Percentiles rank a stretch among this genome's conserved stretches.
Evolutionary conservation across 2,329 filamentous ascomycete genomes (phyloP).

Genomic region (Scedosporium aurantiacum): DNA sequence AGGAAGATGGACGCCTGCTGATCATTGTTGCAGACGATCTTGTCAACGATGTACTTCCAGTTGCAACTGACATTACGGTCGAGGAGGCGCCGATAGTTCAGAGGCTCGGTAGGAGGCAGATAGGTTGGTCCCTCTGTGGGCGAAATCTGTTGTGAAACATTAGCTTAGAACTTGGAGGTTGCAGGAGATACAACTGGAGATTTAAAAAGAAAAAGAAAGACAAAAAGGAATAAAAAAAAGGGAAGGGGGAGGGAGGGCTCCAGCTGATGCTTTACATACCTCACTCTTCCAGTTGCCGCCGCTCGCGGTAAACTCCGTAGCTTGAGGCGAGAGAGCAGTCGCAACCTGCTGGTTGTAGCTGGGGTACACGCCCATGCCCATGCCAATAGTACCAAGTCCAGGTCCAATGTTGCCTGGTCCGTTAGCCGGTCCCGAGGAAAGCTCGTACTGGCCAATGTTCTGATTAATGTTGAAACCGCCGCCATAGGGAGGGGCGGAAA

Average conservation of each 20-base stretch:
- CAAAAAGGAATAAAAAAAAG: slow-evolving; percentile 6
- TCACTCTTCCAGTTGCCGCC: slow-evolving; percentile 43
- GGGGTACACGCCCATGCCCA: slow-evolving; percentile 31
- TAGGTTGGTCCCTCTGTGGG: slow-evolving; percentile 60
- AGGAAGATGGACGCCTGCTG: slow-evolving; percentile 98
- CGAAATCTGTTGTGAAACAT: slow-evolving; percentile 25
- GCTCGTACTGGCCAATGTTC: background rate
- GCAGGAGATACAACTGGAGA: slow-evolving; percentile 8
- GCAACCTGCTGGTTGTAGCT: slow-evolving; percentile 45
- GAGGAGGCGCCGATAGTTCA: slow-evolving; percentile 90
- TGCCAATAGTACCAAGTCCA: slow-evolving; percentile 17
- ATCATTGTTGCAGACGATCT: slow-evolving; percentile 98
- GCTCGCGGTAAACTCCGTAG: slow-evolving; percentile 59
- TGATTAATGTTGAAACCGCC: background rate
- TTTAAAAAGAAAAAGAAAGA: no score
- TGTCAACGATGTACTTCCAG: slow-evolving; percentile 99
- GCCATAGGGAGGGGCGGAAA: background rate
- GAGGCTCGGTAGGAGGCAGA: slow-evolving; percentile 74
- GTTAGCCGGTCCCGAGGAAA: background rate
- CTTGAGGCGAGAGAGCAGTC: slow-evolving; percentile 60
- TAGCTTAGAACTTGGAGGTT: background rate
- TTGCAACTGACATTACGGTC: slow-evolving; percentile 96
- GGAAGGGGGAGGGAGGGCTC: background rate
- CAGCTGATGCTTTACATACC: slow-evolving; percentile 22
- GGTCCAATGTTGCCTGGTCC: background rate